Evolutionary conservation across 805 yeast species (phyloP), one percentile per base, ranked within the genome.

Genomic region (Lachancea meyersii): DNA sequence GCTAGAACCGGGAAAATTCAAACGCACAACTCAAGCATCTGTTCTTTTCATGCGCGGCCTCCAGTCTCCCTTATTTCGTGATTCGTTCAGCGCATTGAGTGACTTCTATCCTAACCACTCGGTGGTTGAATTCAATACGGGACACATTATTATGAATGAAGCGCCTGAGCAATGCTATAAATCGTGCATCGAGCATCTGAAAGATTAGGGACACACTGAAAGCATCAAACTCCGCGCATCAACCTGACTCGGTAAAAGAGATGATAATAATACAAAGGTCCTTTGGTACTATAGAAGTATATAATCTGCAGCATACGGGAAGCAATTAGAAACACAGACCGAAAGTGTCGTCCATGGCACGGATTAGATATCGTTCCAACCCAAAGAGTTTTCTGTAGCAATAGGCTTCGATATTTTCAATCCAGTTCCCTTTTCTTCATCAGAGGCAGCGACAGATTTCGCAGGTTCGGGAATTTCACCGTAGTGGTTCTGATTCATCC

Each of bases 301-400:
- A 32, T 9, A 32, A 6, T 4, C 23, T 32, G 7, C 31, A 28
- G 24, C 24, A 33, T 23, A 23, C 7, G 11, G 26, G 7, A 23
- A 23, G 7, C 10, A 23, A 23, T 23, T 11, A 11, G 26, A 23
- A 23, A 8, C 11, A 11, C 7, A 23, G 10, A 8, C 26, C 11
- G 10, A 23, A 23, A 23, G 11, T 7, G 11, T 8, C 7, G 26
- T 23, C 26, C 26, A 7, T 23, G n/a, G n/a, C 21, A 19, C 13
- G 19, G 32, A 10, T 57, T 53, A 68, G 38, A 57, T 41, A 38
- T 54, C 62, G 41, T 52, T 63, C 89, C 89, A 82, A 26, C 89
- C 89, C 46, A 82, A 67, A 2, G 91, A 81, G 58, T 80, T 82
- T 47, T 77, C 77, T 3, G 82, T 73, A 43, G 81, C 79, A 28